Conservation (phyloP, 768 basidiomycete species). For the Jaapia argillacea region DNA sequence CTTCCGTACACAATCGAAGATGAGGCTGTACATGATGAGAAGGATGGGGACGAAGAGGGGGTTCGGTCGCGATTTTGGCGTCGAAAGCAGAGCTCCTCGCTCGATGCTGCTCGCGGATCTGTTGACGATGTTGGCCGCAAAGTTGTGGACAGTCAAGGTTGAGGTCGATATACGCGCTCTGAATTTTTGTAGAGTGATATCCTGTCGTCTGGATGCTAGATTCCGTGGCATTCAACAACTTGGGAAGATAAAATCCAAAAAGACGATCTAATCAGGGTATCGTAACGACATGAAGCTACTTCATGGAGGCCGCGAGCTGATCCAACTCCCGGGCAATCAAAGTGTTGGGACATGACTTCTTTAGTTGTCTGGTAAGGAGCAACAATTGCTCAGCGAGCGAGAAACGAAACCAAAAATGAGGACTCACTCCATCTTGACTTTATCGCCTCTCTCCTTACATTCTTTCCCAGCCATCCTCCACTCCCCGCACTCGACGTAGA, state of each 20-base stretch:
- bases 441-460: constrained; percentile 85
- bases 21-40: constrained; percentile 24
- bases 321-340: constrained; percentile 74
- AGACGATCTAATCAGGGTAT: background rate
- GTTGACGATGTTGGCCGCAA: too few species aligned
- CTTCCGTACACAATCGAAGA: constrained; percentile 63
- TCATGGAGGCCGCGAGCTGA: constrained; percentile 53
- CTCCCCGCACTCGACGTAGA: constrained; percentile 86
- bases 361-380: constrained; percentile 45
- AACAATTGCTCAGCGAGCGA: constrained; percentile 5
- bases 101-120: background rate
- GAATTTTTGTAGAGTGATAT: too few species aligned
- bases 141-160: too few species aligned
- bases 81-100: too few species aligned
- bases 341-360: constrained; percentile 69
- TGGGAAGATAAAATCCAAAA: too few species aligned
- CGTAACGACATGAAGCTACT: constrained; percentile 21
- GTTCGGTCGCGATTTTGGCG: constrained; percentile 22
- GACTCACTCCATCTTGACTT: constrained; percentile 75
- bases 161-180: too few species aligned
- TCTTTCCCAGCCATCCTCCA: constrained; percentile 84
- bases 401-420: background rate
- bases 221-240: too few species aligned
- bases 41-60: constrained; percentile 35
- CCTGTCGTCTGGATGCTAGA: too few species aligned